A percentile compares a stretch with the other conserved stretches of the same genome.
phyloP scores from a whole-genome alignment of 768 basidiomycete genomes.

The Kwoniella dejecticola region DNA sequence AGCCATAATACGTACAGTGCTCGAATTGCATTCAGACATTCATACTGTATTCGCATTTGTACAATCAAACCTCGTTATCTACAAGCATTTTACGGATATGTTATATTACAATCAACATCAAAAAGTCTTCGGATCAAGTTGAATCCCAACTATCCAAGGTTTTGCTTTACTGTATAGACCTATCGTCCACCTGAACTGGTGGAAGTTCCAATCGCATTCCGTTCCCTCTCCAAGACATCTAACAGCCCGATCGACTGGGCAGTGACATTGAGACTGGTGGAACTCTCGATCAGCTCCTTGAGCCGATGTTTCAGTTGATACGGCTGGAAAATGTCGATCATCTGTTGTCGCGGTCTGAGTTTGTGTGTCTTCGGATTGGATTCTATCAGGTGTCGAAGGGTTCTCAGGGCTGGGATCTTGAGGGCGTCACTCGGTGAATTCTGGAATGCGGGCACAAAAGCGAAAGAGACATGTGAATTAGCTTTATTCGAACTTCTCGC shows the following conservation, averaged over 20 bases:
- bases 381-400: conserved; percentile 42
- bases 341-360: conserved; percentile 33
- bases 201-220: not conserved
- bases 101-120: no score
- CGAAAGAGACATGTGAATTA: no score
- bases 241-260: conserved; percentile 27
- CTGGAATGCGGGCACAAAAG: no score
- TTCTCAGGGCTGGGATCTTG: conserved; percentile 35
- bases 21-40: no score
- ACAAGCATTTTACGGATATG: no score
- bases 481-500: no score
- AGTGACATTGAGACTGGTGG: conserved; percentile 31
- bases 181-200: conserved; percentile 10
- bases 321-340: conserved; percentile 43
- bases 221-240: conserved; percentile 38
- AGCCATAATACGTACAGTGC: no score
- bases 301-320: conserved; percentile 40
- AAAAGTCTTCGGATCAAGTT: no score
- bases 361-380: conserved; percentile 28
- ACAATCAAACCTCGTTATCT: no score
- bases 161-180: no score
- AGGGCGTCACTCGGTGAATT: conserved; percentile 30
- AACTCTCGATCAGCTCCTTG: conserved; percentile 26
- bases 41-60: no score
- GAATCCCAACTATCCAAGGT: no score